Conservation (phyloP, 176 grass and related monocot genomes). For the Ensete ventricosum region DNA sequence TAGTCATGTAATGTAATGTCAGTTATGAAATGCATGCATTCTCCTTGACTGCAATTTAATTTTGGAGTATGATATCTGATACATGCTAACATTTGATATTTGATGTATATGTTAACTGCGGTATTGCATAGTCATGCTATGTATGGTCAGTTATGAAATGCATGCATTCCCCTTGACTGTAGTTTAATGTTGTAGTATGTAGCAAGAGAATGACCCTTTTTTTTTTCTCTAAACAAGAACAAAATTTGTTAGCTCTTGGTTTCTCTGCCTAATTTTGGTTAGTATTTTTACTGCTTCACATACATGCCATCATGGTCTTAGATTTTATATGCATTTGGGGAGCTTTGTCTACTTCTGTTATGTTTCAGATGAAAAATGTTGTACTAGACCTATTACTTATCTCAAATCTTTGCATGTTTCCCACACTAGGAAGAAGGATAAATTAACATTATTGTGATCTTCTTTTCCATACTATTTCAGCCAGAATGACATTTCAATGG, state of each 20-base stretch:
- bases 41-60: not conserved
- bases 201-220: not conserved
- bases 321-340: not conserved
- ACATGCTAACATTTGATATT: not conserved
- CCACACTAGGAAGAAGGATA: slow-evolving; percentile 1
- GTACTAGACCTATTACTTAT: not conserved
- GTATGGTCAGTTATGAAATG: not conserved
- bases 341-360: not conserved
- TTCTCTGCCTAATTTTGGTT: not conserved
- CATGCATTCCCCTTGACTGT: not conserved
- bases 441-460: slow-evolving; percentile 49
- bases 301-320: not conserved
- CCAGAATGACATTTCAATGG: slow-evolving; percentile 76
- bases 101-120: not conserved
- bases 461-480: slow-evolving; percentile 37
- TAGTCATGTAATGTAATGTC: not conserved
- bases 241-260: not conserved
- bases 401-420: slow-evolving; percentile 1
- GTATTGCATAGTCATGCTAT: not conserved
- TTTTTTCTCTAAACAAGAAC: not conserved
- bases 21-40: not conserved
- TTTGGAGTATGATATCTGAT: not conserved
- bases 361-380: not conserved
- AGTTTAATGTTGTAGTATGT: not conserved
- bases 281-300: not conserved